Evolutionary conservation across 768 basidiomycete genomes (phyloP), one percentile per base, ranked within the genome.

Genomic region (Leccinum subgranulosum): DNA sequence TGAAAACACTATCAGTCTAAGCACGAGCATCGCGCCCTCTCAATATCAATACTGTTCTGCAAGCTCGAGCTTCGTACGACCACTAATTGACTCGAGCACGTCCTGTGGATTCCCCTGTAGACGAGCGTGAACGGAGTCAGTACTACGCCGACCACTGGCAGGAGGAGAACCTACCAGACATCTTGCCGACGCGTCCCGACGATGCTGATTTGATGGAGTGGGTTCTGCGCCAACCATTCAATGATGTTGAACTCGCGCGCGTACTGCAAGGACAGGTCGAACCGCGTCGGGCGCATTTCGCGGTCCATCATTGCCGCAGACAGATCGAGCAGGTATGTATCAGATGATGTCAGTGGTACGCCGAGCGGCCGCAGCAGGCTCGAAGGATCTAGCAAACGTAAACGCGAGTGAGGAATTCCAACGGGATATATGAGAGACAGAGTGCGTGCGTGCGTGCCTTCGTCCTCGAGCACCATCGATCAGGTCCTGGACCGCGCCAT

Each of bases 151-250:
- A 11, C 29, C 17, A n/a, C n/a, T n/a, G n/a, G n/a, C n/a, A 7
- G 6, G 29, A 21, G 41, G 55, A 15, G 28, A 46, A 64, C 83
- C 52, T 67, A 93, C 95, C 95, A 64, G 94, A 91, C 87, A 99
- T 91, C 59, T 94, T 90, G 2, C 91, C 85, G 43, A 98, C 76
- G 3, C 92, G 84, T 72, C 5, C 92, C 93, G 15, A 98, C 92
- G 29, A 98, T 77, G 2, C 94, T 96, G 61, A 98, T 92, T 74
- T 98, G 97, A 21, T 95, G 94, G 12, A 99, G 79, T 1, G 97
- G 97, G 67, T 99, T 99, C 75, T 98, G 97, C 75, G 98, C 96
- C 73, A 98, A 98, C 95, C 96, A 99, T 70, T 99, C 96, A 6
- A 82, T 77, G 31, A 98, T 81, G n/a, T n/a, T n/a, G 64, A 98